Conservation (phyloP, 2,329 filamentous ascomycete genomes). For the Ophiostoma quercus region DNA sequence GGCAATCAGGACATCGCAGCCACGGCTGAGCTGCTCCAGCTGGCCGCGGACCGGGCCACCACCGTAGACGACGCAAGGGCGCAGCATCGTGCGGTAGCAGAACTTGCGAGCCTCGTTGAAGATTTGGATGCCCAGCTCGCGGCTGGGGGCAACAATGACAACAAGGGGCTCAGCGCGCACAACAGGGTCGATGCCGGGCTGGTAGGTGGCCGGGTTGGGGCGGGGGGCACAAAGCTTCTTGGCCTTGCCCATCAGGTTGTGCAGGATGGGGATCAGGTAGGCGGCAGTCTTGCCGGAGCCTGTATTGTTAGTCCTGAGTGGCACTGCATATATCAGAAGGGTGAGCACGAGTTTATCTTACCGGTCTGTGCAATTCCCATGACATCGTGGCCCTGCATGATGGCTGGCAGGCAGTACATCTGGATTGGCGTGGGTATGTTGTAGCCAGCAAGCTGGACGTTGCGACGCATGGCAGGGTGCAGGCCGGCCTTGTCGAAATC, state of each 20-base stretch:
- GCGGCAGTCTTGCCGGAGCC: constrained; percentile 96
- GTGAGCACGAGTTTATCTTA: constrained; percentile 40
- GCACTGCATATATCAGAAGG: neutral
- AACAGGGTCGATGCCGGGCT: constrained; percentile 40
- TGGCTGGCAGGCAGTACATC: constrained; percentile 73
- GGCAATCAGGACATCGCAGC: constrained; percentile 83
- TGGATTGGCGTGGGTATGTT: constrained; percentile 77
- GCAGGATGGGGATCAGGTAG: constrained; percentile 82
- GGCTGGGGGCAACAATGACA: constrained; percentile 76
- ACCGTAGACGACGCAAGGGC: constrained; percentile 84
- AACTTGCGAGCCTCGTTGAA: constrained; percentile 91
- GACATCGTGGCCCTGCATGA: constrained; percentile 71
- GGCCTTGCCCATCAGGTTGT: constrained; percentile 90
- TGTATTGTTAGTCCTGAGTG: constrained; percentile 35
- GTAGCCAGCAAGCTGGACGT: constrained; percentile 70
- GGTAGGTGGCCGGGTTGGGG: constrained; percentile 57
- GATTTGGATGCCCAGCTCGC: constrained; percentile 89
- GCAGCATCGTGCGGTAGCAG: constrained; percentile 91
- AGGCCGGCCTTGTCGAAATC: constrained; percentile 71
- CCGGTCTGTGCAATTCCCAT: constrained; percentile 91
- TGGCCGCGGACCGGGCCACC: constrained; percentile 69
- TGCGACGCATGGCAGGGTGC: constrained; percentile 76
- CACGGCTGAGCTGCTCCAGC: constrained; percentile 66
- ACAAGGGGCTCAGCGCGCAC: constrained; percentile 82
- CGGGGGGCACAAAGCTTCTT: constrained; percentile 78